A percentile compares a stretch with the other conserved stretches of the same genome.
Conservation (phyloP, 176 grass and related monocot genomes). For the Olyra latifolia region DNA sequence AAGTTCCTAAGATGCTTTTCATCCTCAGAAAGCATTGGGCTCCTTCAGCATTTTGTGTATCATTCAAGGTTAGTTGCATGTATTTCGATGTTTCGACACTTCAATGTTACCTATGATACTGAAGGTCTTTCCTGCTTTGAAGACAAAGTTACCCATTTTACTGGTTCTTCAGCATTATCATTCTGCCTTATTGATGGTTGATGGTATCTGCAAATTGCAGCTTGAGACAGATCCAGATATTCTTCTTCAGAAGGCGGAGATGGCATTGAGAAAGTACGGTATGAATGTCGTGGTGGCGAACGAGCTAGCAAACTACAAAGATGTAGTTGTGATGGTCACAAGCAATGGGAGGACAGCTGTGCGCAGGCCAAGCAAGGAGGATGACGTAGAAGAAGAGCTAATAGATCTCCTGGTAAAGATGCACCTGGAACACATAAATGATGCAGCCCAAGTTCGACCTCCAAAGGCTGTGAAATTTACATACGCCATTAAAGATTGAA, state of each 20-base stretch:
- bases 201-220: constrained; percentile 40
- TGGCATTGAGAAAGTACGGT: constrained; percentile 66
- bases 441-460: neutral
- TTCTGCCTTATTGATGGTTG: neutral
- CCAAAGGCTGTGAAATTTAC: neutral
- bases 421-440: constrained; percentile 43
- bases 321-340: constrained; percentile 52
- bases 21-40: constrained; percentile 69
- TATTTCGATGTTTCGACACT: neutral
- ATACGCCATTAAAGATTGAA: neutral
- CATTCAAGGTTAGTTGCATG: constrained; percentile 70
- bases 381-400: constrained; percentile 57
- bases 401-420: constrained; percentile 19
- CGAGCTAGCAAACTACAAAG: constrained; percentile 60
- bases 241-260: constrained; percentile 67
- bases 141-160: neutral
- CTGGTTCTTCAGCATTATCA: neutral
- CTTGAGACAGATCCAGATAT: constrained; percentile 81
- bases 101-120: neutral
- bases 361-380: constrained; percentile 35
- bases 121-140: neutral
- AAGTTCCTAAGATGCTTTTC: constrained; percentile 94
- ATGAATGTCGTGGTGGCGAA: constrained; percentile 77
- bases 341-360: constrained; percentile 35
- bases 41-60: constrained; percentile 83